phyloP scores from a whole-genome alignment of 805 yeast genomes.

The Komagataella phaffii region DNA sequence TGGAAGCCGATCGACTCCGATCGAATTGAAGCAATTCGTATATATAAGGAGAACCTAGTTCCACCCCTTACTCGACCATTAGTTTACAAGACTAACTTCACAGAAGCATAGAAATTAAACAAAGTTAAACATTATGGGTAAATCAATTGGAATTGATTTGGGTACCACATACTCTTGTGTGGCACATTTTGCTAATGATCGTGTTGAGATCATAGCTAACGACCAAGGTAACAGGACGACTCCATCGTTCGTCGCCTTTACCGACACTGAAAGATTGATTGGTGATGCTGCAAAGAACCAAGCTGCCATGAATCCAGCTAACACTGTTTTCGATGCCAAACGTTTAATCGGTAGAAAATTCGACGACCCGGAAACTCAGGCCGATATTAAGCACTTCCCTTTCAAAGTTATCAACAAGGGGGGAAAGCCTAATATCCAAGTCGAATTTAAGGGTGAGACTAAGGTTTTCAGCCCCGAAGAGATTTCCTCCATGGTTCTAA shows the following conservation, averaged over 20 bases:
- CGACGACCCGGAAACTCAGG: conserved; percentile 68
- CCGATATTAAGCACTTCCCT: conserved; percentile 76
- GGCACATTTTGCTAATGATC: conserved; percentile 81
- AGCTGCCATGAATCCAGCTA: conserved; percentile 84
- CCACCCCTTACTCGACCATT: neutral
- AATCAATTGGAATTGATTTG: conserved; percentile 62
- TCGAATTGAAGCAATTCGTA: neutral
- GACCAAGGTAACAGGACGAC: conserved; percentile 98
- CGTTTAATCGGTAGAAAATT: conserved; percentile 89
- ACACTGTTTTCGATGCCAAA: conserved; percentile 85
- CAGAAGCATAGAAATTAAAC: neutral
- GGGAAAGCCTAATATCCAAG: conserved; percentile 77
- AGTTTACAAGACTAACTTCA: neutral
- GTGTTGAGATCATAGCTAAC: conserved; percentile 91
- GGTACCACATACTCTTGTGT: conserved; percentile 92
- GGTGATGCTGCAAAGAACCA: conserved; percentile 98
- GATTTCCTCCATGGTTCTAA: conserved; percentile 83
- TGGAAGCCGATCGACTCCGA: neutral
- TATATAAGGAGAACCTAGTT: neutral
- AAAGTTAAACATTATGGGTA: conserved; percentile 11
- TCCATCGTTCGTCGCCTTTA: conserved; percentile 92
- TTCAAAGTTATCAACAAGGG: conserved; percentile 62
- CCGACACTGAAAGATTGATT: conserved; percentile 82
- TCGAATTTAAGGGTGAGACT: conserved; percentile 72
- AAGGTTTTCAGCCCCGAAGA: conserved; percentile 90